phyloP scores from a whole-genome alignment of 441 rosid species.

The Isatis lusitanica region DNA sequence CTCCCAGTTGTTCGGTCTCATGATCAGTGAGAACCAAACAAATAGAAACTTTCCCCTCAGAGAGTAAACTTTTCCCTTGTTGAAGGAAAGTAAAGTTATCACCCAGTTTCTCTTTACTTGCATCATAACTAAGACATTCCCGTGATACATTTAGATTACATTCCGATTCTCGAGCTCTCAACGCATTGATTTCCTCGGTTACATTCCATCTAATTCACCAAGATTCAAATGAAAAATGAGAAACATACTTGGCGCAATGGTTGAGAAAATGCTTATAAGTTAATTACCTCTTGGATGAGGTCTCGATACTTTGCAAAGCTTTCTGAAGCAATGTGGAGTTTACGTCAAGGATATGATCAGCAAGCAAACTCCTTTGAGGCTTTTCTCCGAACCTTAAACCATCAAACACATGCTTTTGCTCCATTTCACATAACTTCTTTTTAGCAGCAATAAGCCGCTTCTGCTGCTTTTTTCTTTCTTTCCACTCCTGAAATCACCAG shows the following conservation, averaged over 20 bases:
- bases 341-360: conserved; percentile 64
- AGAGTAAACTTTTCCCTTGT: conserved; percentile 52
- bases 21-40: conserved; percentile 51
- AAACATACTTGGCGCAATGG: not conserved
- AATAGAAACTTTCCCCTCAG: conserved; percentile 63
- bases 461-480: conserved; percentile 77
- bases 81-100: conserved; percentile 44
- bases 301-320: conserved; percentile 60
- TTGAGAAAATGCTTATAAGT: not conserved
- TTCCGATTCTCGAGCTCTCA: conserved; percentile 40
- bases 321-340: conserved; percentile 76
- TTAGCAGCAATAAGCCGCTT: conserved; percentile 81
- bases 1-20: conserved; percentile 31
- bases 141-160: conserved; percentile 47
- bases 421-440: conserved; percentile 78
- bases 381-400: conserved; percentile 81
- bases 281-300: conserved; percentile 57
- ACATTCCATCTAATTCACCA: conserved; percentile 55
- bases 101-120: conserved; percentile 43
- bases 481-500: conserved; percentile 73
- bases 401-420: conserved; percentile 83
- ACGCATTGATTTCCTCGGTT: conserved; percentile 44
- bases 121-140: conserved; percentile 39
- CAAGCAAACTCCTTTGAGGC: conserved; percentile 63
- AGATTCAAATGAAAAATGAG: conserved; percentile 26